Base-by-base conservation (phyloP, 371 early-diverging fungal species). In the Apophysomyces ossiformis region DNA sequence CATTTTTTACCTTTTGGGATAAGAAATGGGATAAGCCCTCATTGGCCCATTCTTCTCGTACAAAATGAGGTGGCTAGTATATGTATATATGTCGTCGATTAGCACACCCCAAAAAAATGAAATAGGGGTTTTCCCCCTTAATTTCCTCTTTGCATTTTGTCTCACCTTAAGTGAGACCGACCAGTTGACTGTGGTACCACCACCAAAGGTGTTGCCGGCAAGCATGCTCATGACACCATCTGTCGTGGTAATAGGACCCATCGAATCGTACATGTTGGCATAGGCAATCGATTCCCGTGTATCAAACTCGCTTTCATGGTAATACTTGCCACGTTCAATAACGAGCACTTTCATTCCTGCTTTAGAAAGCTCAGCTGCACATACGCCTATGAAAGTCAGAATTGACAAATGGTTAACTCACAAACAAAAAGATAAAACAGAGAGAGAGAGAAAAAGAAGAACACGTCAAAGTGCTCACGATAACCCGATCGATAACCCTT, bases 1-100 rank as follows among this genome's bases (percentile, higher is more conserved):
- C 9, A 59, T 35, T 50, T 15, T 7, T 61, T 70, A 75, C 76
- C 71, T 76, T 85, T 13, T 79, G 76, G 1, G 88, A 76, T 4
- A 69, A 37, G 57, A 92, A 90, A 69, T 86, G 76, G 32, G 74
- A 68, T 13, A 93, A 76, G n/a, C 89, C 87, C 62, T 81, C 68
- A 37, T 77, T 75, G 21, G 89, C 87, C 93, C 93, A 93, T 68
- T 93, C 92, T 69, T 89, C 83, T 9, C 92, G 85, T 12, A 89
- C 83, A 72, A 72, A 83, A 64, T 85, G 69, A 45, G 87, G 89
- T 8, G 81, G 78, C 73, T 84, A 64, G 32, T 37, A 15, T 9
- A 11, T 54, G 56, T 58, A 15, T 7, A n/a, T n/a, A 37, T 16
- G 36, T 26, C 32, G 32, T 26, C 32, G 32, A 26, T 26, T 26